These are phyloP conservation scores for Amanita exitialis DNA, from an alignment of 768 basidiomycete species.

Conservation along the genomic window DNA sequence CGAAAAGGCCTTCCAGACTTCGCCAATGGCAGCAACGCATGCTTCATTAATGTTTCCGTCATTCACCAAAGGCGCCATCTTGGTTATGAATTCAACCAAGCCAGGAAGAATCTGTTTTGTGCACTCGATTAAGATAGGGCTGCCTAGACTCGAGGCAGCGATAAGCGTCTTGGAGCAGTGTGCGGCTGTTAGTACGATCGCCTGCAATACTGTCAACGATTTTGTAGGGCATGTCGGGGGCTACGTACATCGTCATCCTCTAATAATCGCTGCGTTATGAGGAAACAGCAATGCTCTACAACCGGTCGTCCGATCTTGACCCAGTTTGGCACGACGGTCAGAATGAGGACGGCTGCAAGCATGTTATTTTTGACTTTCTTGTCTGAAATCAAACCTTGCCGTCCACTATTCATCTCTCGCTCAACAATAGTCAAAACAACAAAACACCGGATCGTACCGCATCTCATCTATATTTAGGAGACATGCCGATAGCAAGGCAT, in stretches of 20 bases:
- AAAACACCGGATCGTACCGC: constrained; percentile 42
- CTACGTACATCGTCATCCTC: constrained; percentile 55
- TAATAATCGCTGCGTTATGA: constrained; percentile 72
- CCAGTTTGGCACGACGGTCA: constrained; percentile 66
- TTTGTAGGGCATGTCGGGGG: background rate
- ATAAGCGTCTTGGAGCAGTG: constrained; percentile 87
- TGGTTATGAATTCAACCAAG: constrained; percentile 72
- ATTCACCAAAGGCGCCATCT: constrained; percentile 49
- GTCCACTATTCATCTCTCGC: constrained; percentile 41
- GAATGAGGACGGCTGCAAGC: constrained; percentile 71
- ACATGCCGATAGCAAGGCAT: constrained; percentile 81
- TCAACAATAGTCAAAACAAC: background rate
- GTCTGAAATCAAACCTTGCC: constrained; percentile 63
- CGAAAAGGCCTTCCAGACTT: constrained; percentile 76
- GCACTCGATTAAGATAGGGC: constrained; percentile 60
- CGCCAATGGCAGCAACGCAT: constrained; percentile 56
- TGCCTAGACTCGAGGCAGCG: constrained; percentile 57
- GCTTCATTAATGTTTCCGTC: constrained; percentile 46
- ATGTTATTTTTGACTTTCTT: constrained; percentile 90
- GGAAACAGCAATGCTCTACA: constrained; percentile 77
- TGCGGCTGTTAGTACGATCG: constrained; percentile 79
- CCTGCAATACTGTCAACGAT: constrained; percentile 1
- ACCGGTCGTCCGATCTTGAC: constrained; percentile 62
- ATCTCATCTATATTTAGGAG: constrained; percentile 85
- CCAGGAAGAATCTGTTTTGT: constrained; percentile 66